Evolutionary conservation across 2,329 filamentous ascomycete species (phyloP), one percentile per base, ranked within the genome.

Genomic region (Aspergillus alliaceus): DNA sequence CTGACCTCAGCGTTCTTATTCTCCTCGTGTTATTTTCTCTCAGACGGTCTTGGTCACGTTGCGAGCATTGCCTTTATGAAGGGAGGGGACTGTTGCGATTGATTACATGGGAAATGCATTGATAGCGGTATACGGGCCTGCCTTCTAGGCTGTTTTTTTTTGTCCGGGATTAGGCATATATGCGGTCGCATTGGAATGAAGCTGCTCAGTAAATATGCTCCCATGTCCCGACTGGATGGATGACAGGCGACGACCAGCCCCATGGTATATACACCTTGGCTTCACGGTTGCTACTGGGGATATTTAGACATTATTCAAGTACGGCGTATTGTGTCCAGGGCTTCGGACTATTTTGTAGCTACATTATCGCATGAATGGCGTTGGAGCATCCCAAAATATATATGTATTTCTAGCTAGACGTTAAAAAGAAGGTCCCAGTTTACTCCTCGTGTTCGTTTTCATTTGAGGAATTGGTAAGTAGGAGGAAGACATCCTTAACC

Each of bases 41-140:
- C 47, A 54, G 29, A 49, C 51, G 40, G 24, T 49, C 32, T 57
- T 52, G 29, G 54, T 15, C 24, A 32, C 29, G 56, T 49, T 46
- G 58, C 59, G 60, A 63, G 55, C 57, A 49, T 54, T 54, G 60
- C 64, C 61, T 64, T 67, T 59, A 62, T 62, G 69, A 66, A 34
- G n/a, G n/a, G n/a, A 57, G 59, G 63, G 64, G 61, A 61, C 59
- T 60, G 58, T 56, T 32, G 27, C 53, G 25, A 55, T 52, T 60
- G 31, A 51, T 63, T 56, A 59, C 57, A 56, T 65, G 61, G 67
- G 61, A 64, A 64, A 64, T 71, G 69, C 69, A 71, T 72, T 52
- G 61, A 59, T 64, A 69, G 66, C 66, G 66, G 58, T 56, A 54
- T 47, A 53, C 35, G 51, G 47, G 48, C 8, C 34, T 27, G 7